Evolutionary conservation across 768 basidiomycete genomes (phyloP), one percentile per base, ranked within the genome.

Genomic region (Agrocybe praecox): DNA sequence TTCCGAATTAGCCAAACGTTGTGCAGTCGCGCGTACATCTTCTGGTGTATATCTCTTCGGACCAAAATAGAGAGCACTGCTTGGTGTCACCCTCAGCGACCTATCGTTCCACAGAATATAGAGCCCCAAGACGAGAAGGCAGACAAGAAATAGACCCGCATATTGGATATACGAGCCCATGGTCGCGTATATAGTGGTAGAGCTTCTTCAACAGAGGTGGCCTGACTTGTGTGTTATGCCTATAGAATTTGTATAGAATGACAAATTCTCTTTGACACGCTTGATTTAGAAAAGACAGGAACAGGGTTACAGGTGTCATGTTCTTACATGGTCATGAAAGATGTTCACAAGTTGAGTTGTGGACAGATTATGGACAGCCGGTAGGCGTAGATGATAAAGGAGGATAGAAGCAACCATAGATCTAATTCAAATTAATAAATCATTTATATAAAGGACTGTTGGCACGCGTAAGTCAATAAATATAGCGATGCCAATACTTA

Each of bases 71-170:
- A 71, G 64, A 0, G 76, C 85, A 36, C 78, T 75, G 0, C 69
- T 65, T 6, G 89, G 87, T 32, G 84, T 69, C 0, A 67, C 65
- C n/a, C 70, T 70, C 11, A 92, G 72, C 34, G 80, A 79, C 14
- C 62, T 69, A 65, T 89, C 88, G 63, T 92, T 89, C 54, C 67
- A 46, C 26, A 56, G 29, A 18, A 74, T 60, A 57, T 76, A 79
- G 46, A 75, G 43, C 6, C 57, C 55, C 9, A 75, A 51, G 19
- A 72, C 44, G 17, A 62, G 12, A n/a, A 56, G 29, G 11, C 50
- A 57, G 15, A 36, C 40, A 8, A 60, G 22, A n/a, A 56, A 1
- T 17, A 62, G n/a, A 42, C 26, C 51, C 12, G 51, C 22, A 55
- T 54, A 62, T 29, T 52, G 58, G 1, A 53, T 43, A 18, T 60